Evolutionary conservation across 2,329 filamentous ascomycete species (phyloP), one percentile per base, ranked within the genome.

Genomic region (Neonectria sp.): DNA sequence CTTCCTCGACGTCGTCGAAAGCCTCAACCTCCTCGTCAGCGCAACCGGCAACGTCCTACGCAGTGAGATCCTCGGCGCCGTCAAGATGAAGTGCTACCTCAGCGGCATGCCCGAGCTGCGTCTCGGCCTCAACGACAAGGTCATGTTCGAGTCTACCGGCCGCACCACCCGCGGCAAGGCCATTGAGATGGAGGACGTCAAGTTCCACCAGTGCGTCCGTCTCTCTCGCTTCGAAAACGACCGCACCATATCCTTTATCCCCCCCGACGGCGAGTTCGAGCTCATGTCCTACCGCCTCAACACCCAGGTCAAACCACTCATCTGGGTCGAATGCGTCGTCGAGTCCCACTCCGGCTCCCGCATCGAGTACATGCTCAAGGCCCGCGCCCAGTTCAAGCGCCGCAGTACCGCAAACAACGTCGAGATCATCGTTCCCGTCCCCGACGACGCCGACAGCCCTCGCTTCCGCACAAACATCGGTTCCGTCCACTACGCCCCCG

Each of bases 1-100:
- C 68, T 99, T 99, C 86, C 88, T 99, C 69, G 96, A 99, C 76
- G 96, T 99, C 37, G 91, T 99, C 75, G 96, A 99, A 83, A 97
- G 93, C 55, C 90, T 99, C 77, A 99, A 99, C 83, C 90, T 99
- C 40, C 90, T 99, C 24, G 96, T 99, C 24, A 97, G 94, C 60
- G 90, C 95, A 62, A 97, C 94, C 76, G 96, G 96, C 81, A 98
- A 97, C 79, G 96, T 99, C 5, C 86, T 99, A 68, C 92, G 96
- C 27, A 97, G 95, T 8, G 96, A 99, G 84, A 99, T 99, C 75
- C 87, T 99, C 27, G 96, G 96, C 62, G 95, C 96, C 49, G 92
- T 99, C 82, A 99, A 99, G 86, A 98, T 99, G 96, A 99, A 99
- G 84, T 99, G 96, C 84, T 99, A 99, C 79, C 88, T 99, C 17